A percentile compares a stretch with the other conserved stretches of the same genome.
These are phyloP conservation scores for Polychaeton citri DNA, from an alignment of 2,329 filamentous ascomycete genomes.

Conservation along the genomic window DNA sequence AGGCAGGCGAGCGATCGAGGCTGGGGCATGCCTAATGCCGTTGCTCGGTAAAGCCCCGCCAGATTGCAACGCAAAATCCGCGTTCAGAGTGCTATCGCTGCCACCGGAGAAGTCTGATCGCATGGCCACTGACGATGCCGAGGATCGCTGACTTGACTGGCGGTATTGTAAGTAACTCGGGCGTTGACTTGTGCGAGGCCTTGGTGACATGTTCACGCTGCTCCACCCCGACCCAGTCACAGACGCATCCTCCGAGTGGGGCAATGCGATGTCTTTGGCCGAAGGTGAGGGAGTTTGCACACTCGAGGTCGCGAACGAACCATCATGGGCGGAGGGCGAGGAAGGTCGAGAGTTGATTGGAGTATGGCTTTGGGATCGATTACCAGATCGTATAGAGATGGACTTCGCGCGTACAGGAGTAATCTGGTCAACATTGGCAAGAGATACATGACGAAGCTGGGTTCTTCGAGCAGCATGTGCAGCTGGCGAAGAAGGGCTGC, in stretches of 20 bases:
- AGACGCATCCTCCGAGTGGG: conserved; percentile 2
- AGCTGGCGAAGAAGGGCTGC: conserved; percentile 28
- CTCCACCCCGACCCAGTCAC: conserved; percentile 1
- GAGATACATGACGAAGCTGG: conserved; percentile 7
- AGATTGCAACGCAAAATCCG: conserved; percentile 71
- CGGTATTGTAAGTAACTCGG: conserved; percentile 44
- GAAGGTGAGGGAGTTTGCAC: neutral
- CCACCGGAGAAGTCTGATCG: conserved; percentile 45
- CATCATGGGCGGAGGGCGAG: neutral
- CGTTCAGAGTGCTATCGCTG: conserved; percentile 63
- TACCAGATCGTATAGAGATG: neutral
- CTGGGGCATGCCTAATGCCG: neutral
- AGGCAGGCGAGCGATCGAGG: conserved; percentile 49
- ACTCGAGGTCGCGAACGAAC: neutral
- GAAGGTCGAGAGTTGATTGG: neutral
- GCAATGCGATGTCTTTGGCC: conserved; percentile 3
- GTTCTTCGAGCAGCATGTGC: conserved; percentile 26
- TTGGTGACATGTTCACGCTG: conserved; percentile 2
- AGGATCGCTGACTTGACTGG: conserved; percentile 45
- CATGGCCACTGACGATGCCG: conserved; percentile 41
- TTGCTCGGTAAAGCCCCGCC: conserved; percentile 54
- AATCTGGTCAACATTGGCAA: neutral
- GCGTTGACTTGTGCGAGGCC: conserved; percentile 24
- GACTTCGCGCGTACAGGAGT: neutral
- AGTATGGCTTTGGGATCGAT: neutral